Base-by-base conservation (phyloP, 371 early-diverging fungal genomes). In the Mortierella sp. region DNA sequence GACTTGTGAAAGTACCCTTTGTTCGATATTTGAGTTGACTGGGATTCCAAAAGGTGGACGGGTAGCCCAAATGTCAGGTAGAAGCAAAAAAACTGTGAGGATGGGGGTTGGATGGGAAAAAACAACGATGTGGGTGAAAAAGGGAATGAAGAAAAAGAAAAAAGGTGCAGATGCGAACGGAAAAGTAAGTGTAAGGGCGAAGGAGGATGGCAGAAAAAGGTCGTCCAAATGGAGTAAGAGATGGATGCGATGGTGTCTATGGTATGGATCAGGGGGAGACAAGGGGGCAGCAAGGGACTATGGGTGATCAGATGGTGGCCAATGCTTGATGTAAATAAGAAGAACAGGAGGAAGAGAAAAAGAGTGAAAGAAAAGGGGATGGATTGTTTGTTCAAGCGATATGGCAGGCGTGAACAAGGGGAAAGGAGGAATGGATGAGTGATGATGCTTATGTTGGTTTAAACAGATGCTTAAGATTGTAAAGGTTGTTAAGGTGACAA, bases 111-210 rank as follows among this genome's bases (percentile, higher is more conserved):
- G 2, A 19, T 34, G 16, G 14, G 37, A 39, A 31, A 9, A 0
- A 31, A 9, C 10, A 55, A 31, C 16, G n/a, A 50, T n/a, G n/a
- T n/a, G n/a, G n/a, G 10, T 22, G 50, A 50, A 50, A n/a, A 34
- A 61, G 31, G 5, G 31, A 55, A 19, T 31, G 16, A 58, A 19
- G 7, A 7, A 37, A 31, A 19, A 55, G 19, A 16, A 0, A 61
- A 34, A 61, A 37, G 61, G 61, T 61, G 61, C 61, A 37, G 61
- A 61, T 61, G 10, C 61, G 61, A 61, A 61, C 37, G 22, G 31
- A 19, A 26, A 34, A 6, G 37, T 22, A 29, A 29, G 8, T 34
- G 19, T 10, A 50, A 50, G 4, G 16, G 2, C n/a, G 34, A 2
- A 34, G 16, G 58, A 10, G 58, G 1, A 19, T 58, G 8, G 22